These are phyloP conservation scores for Hippophae rhamnoides DNA, from an alignment of 306 rosid species.

Conservation along the genomic window DNA sequence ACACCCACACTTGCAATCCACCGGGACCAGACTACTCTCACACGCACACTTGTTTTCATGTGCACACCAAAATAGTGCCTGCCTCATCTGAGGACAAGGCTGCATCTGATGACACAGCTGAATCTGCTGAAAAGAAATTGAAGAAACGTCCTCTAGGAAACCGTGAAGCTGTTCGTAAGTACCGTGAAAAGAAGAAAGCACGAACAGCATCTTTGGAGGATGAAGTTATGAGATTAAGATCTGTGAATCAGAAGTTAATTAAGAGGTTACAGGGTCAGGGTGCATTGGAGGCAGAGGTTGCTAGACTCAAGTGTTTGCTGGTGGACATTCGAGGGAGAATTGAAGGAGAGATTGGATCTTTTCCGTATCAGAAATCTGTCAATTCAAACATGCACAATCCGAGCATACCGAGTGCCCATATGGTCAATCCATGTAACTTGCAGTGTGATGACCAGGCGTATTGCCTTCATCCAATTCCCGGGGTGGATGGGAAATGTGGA, in stretches of 20 bases:
- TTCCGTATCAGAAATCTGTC: constrained; percentile 70
- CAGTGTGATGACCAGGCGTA: constrained; percentile 74
- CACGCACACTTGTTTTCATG: constrained; percentile 92
- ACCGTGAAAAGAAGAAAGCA: constrained; percentile 94
- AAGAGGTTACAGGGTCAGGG: constrained; percentile 82
- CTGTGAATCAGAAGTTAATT: constrained; percentile 73
- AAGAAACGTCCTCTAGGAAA: constrained; percentile 77
- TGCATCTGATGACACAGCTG: constrained; percentile 71
- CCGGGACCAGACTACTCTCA: constrained; percentile 90
- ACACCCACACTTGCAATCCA: constrained; percentile 97
- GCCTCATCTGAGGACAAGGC: constrained; percentile 51
- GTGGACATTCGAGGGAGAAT: constrained; percentile 95
- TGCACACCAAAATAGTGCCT: constrained; percentile 77
- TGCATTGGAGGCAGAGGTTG: constrained; percentile 82
- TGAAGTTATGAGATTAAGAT: constrained; percentile 69
- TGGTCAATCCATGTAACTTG: constrained; percentile 76
- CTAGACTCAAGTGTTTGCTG: constrained; percentile 86
- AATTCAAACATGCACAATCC: constrained; percentile 27
- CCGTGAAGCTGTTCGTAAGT: constrained; percentile 86
- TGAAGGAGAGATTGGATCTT: constrained; percentile 90
- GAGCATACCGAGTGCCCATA: constrained; percentile 38
- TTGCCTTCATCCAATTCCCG: constrained; percentile 44
- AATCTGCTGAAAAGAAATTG: constrained; percentile 58
- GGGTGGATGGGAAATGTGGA: constrained; percentile 41
- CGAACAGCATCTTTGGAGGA: constrained; percentile 82